These are phyloP conservation scores for Vigna reflexopilosa DNA, from an alignment of 306 rosid species.

Conservation along the genomic window DNA sequence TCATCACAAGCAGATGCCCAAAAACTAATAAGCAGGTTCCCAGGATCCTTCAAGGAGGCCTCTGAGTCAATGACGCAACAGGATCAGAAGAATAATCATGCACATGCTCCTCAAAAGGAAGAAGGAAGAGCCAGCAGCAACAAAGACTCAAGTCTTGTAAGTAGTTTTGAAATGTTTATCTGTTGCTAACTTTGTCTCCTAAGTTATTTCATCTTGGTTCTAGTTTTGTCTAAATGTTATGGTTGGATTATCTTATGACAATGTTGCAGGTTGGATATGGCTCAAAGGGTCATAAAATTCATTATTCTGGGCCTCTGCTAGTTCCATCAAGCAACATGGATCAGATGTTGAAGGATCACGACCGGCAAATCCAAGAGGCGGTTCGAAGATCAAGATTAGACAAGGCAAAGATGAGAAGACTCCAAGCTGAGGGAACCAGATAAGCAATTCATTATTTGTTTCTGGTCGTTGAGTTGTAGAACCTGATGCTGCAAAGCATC, in stretches of 20 bases:
- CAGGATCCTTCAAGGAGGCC: conserved; percentile 92
- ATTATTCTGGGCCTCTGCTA: conserved; percentile 93
- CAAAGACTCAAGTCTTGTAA: conserved; percentile 85
- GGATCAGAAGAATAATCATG: conserved; percentile 71
- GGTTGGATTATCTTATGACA: not conserved
- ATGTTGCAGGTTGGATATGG: conserved; percentile 82
- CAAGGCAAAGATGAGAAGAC: conserved; percentile 85
- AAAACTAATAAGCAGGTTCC: conserved; percentile 79
- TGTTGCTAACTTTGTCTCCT: too few relatives aligned
- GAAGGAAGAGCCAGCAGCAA: conserved; percentile 61
- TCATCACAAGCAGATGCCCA: conserved; percentile 79
- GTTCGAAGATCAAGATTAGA: conserved; percentile 87
- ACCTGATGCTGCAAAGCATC: conserved; percentile 40
- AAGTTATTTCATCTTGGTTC: too few relatives aligned
- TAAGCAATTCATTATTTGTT: conserved; percentile 82
- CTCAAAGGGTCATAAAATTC: conserved; percentile 93
- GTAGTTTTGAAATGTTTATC: conserved; percentile 37
- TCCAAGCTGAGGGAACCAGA: conserved; percentile 82
- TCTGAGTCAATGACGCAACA: conserved; percentile 64
- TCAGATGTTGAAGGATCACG: conserved; percentile 97
- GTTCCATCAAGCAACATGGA: conserved; percentile 97
- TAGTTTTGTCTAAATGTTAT: too few relatives aligned
- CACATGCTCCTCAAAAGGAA: conserved; percentile 69
- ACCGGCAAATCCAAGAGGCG: conserved; percentile 96
- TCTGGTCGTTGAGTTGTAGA: conserved; percentile 81